Conservation (phyloP, 73 alveolate genomes). For the Paramecium sexaurelia region DNA sequence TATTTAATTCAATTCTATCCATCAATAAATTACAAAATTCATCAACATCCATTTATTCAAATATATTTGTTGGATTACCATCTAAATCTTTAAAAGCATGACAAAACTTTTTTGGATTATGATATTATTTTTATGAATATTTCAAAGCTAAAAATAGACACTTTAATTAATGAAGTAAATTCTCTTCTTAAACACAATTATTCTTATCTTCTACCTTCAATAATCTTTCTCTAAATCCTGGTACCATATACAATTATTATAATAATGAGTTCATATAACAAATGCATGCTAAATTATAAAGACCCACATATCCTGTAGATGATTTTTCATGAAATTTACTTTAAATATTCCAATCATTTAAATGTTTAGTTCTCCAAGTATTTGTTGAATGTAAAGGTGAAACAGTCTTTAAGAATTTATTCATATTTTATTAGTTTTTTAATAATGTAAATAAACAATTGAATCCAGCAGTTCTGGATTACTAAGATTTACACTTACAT, state of each 20-base stretch:
- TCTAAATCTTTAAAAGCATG: constrained; percentile 90
- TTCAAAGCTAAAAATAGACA: constrained; percentile 63
- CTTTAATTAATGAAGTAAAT: constrained; percentile 48
- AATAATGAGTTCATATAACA: constrained; percentile 65
- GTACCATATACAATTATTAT: constrained; percentile 52
- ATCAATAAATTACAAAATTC: constrained; percentile 78
- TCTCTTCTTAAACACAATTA: constrained; percentile 48
- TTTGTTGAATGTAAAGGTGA: constrained; percentile 27
- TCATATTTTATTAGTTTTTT: constrained; percentile 28
- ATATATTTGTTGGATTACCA: constrained; percentile 82
- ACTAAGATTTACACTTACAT: constrained; percentile 52
- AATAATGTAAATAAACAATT: constrained; percentile 17
- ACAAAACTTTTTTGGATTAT: constrained; percentile 87
- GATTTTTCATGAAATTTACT: constrained; percentile 67
- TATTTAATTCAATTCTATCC: constrained; percentile 82
- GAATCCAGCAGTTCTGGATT: constrained; percentile 50
- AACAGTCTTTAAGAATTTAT: background rate
- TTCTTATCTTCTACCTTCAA: constrained; percentile 36
- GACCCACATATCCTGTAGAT: constrained; percentile 71
- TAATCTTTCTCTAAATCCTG: constrained; percentile 66
- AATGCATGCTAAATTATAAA: constrained; percentile 66
- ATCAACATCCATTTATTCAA: constrained; percentile 78
- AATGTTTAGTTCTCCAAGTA: constrained; percentile 61
- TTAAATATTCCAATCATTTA: constrained; percentile 62
- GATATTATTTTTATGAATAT: constrained; percentile 81